Percentiles rank a stretch among this genome's conserved stretches.
Conservation (phyloP, 1,284 basidiomycete genomes). For the Marasmius fiardii region DNA sequence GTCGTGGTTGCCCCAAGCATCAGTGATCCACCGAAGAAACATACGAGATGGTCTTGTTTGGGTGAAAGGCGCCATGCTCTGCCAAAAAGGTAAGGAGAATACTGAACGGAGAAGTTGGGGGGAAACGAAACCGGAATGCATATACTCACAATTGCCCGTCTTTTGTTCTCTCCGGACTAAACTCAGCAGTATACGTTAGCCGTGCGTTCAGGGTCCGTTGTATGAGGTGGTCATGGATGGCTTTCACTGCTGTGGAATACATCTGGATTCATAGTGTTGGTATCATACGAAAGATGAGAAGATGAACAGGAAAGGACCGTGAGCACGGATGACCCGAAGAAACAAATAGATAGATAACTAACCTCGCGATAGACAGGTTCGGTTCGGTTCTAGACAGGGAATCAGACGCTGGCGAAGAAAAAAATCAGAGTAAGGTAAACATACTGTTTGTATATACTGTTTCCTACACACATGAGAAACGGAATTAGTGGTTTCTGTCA, state of each 20-base stretch:
- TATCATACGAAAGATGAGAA: neutral
- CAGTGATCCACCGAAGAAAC: conserved; percentile 90
- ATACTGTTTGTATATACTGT: conserved; percentile 76
- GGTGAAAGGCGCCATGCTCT: conserved; percentile 61
- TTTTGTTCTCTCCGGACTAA: conserved; percentile 52
- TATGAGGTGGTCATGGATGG: conserved; percentile 77
- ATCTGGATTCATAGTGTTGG: conserved; percentile 49
- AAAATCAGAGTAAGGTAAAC: conserved; percentile 15
- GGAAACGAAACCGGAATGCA: too few species aligned
- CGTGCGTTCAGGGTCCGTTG: conserved; percentile 54
- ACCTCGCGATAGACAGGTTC: conserved; percentile 81
- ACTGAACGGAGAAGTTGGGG: too few species aligned
- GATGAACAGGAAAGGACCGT: too few species aligned
- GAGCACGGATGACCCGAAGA: too few species aligned
- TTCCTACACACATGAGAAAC: conserved; percentile 45
- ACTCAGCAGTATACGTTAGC: conserved; percentile 81
- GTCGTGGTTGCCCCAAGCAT: conserved; percentile 86
- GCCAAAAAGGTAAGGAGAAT: too few species aligned
- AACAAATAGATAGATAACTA: conserved; percentile 21
- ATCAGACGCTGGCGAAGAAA: too few species aligned
- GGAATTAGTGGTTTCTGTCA: neutral
- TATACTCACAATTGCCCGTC: conserved; percentile 22
- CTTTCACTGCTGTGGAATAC: conserved; percentile 83
- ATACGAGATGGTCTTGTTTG: conserved; percentile 96
- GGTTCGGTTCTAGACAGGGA: conserved; percentile 61